Evolutionary conservation across 345 rosid species (phyloP).

Genomic region (Passiflora organensis): DNA sequence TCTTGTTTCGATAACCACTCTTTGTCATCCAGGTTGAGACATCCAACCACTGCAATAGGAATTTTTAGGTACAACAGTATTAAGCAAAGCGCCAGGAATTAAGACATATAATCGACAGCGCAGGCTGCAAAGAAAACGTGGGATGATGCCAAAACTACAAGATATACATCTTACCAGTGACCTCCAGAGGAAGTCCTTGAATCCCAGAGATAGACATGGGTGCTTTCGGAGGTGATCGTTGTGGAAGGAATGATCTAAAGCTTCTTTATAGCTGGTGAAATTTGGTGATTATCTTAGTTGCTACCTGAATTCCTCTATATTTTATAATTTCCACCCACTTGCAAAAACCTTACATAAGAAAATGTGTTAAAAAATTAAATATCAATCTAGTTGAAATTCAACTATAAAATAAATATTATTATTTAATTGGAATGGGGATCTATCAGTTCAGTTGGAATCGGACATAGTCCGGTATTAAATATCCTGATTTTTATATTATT

Average conservation of each 20-base stretch:
- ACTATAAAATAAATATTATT: too few relatives aligned
- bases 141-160: not conserved
- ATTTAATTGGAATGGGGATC: too few relatives aligned
- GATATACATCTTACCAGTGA: constrained; percentile 31
- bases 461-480: too few relatives aligned
- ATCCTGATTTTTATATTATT: too few relatives aligned
- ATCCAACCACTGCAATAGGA: constrained; percentile 47
- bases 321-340: not conserved
- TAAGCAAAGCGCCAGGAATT: not conserved
- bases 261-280: not conserved
- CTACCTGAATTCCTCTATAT: too few relatives aligned
- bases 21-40: constrained; percentile 59
- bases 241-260: not conserved
- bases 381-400: too few relatives aligned
- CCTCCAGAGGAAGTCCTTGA: constrained; percentile 54
- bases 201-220: constrained; percentile 38
- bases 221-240: not conserved
- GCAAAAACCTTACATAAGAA: not conserved
- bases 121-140: not conserved
- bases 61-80: too few relatives aligned
- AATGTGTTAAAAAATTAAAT: too few relatives aligned
- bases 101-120: not conserved
- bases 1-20: constrained; percentile 76
- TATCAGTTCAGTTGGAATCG: too few relatives aligned
- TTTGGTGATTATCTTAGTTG: not conserved